These are phyloP conservation scores for Eleusine indica DNA, from an alignment of 176 grass and related monocot genomes.

Conservation along the genomic window DNA sequence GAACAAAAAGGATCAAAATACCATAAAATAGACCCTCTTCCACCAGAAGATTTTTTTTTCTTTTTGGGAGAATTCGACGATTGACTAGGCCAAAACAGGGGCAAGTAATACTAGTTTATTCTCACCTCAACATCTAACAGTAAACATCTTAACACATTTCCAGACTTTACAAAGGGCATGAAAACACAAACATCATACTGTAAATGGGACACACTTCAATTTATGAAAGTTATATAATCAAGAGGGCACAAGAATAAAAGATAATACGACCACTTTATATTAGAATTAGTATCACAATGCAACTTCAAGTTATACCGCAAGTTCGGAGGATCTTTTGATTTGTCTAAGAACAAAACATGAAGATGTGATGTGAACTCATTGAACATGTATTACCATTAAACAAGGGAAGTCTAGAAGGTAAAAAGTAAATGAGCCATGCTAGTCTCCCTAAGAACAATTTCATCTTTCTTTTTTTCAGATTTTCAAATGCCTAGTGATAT, in stretches of 20 bases:
- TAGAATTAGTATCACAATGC: not conserved
- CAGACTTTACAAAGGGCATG: not conserved
- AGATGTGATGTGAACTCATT: not conserved
- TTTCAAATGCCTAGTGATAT: too few relatives aligned
- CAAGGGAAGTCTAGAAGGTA: not conserved
- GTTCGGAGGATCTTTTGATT: not conserved
- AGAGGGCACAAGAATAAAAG: not conserved
- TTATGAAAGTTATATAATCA: not conserved
- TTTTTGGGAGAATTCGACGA: too few relatives aligned
- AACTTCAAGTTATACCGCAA: not conserved
- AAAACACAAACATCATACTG: constrained; percentile 12
- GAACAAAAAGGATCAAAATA: not conserved
- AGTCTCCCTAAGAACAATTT: not conserved
- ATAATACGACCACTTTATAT: not conserved
- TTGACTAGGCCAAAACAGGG: not conserved
- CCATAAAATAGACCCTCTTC: not conserved
- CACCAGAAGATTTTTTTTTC: not conserved
- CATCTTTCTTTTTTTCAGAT: not conserved
- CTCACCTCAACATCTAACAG: not conserved
- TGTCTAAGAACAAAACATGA: not conserved
- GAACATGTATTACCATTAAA: not conserved
- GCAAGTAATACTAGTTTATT: not conserved
- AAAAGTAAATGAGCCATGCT: not conserved
- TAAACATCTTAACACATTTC: not conserved
- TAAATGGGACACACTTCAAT: not conserved